These are phyloP conservation scores for Purshia tridentata DNA, from an alignment of 306 rosid species.

Conservation along the genomic window DNA sequence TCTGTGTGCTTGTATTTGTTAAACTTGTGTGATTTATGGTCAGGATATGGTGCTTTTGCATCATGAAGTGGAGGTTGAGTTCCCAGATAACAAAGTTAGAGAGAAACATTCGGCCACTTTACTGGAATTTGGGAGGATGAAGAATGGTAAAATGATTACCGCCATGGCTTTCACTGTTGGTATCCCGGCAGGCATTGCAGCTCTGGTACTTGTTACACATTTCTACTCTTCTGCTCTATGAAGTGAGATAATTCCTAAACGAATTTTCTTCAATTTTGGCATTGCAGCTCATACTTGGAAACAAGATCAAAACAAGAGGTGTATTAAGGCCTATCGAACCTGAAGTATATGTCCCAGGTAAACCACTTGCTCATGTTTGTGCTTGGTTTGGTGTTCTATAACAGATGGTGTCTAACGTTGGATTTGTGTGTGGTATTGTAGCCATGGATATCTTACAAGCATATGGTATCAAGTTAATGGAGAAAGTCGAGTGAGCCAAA, in stretches of 20 bases:
- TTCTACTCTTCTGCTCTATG: background rate
- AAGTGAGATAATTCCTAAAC: background rate
- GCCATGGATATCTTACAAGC: constrained; percentile 76
- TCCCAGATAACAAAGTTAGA: constrained; percentile 47
- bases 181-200: constrained; percentile 81
- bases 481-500: constrained; percentile 51
- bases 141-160: constrained; percentile 56
- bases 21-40: constrained; percentile 27
- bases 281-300: constrained; percentile 76
- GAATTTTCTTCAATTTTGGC: background rate
- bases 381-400: background rate
- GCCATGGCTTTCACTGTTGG: constrained; percentile 99
- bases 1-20: background rate
- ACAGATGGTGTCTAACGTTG: background rate
- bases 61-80: constrained; percentile 85
- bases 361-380: constrained; percentile 19
- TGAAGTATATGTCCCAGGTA: constrained; percentile 87
- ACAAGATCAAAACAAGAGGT: constrained; percentile 89
- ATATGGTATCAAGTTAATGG: constrained; percentile 79
- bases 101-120: constrained; percentile 81
- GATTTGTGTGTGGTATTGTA: constrained; percentile 36
- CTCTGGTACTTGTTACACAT: constrained; percentile 55
- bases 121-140: constrained; percentile 72
- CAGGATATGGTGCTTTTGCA: constrained; percentile 98
- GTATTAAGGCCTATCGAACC: constrained; percentile 75